phyloP scores from a whole-genome alignment of 257 asterid species.

The Salvia rosmarinus region DNA sequence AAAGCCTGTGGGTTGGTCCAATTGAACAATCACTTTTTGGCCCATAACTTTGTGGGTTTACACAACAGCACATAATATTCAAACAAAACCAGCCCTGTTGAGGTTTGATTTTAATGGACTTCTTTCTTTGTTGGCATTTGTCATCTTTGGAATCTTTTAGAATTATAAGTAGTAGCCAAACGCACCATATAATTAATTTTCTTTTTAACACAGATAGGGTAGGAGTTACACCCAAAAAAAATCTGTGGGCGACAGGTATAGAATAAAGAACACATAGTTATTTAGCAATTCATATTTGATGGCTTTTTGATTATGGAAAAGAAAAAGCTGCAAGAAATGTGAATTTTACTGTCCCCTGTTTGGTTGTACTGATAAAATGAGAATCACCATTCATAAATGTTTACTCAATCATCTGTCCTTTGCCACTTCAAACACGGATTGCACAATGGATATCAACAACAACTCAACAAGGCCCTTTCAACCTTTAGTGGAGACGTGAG shows the following conservation, averaged over 20 bases:
- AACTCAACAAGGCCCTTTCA: too few relatives aligned
- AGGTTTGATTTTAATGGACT: too few relatives aligned
- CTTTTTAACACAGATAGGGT: background rate
- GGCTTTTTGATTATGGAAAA: slow-evolving; percentile 9
- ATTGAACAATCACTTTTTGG: background rate
- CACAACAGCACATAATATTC: too few relatives aligned
- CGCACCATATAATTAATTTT: slow-evolving; percentile 6
- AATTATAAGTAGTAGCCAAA: slow-evolving; percentile 13
- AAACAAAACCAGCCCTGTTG: too few relatives aligned
- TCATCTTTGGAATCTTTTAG: background rate
- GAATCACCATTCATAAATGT: slow-evolving; percentile 19
- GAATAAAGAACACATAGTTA: background rate
- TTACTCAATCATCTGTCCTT: background rate
- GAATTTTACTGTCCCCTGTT: slow-evolving; percentile 20
- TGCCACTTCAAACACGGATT: too few relatives aligned
- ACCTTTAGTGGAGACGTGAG: too few relatives aligned
- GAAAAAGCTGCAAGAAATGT: slow-evolving; percentile 26
- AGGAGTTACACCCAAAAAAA: background rate
- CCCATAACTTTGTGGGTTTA: too few relatives aligned
- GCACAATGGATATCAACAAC: too few relatives aligned
- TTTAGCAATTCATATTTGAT: slow-evolving; percentile 17
- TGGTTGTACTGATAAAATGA: background rate
- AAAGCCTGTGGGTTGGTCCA: background rate
- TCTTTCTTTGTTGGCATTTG: too few relatives aligned
- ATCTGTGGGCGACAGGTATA: slow-evolving; percentile 27